phyloP scores from a whole-genome alignment of 805 yeast genomes.

The Lachancea meyersii region DNA sequence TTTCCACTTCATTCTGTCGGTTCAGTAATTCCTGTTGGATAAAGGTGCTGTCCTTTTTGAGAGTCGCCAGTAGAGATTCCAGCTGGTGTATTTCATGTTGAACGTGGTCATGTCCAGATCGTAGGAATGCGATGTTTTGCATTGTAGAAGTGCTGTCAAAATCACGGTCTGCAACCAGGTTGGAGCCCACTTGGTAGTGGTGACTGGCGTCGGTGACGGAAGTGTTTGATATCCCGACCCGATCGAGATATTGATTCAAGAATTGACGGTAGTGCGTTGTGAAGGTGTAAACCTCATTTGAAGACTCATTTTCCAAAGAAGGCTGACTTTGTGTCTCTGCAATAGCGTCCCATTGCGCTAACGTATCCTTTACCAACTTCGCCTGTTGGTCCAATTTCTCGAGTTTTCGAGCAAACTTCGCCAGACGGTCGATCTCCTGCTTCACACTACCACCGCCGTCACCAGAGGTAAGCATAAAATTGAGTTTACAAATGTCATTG shows the following conservation, averaged over 20 bases:
- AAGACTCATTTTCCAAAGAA: not conserved
- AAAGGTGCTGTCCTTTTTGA: constrained; percentile 23
- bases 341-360: not conserved
- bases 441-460: constrained; percentile 23
- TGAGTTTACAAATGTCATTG: constrained; percentile 24
- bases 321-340: not conserved
- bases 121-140: constrained; percentile 12
- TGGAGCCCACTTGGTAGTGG: not conserved
- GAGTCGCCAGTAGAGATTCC: constrained; percentile 17
- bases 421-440: constrained; percentile 16
- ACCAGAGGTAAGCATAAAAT: constrained; percentile 21
- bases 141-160: not conserved
- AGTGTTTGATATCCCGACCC: constrained; percentile 23
- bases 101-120: constrained; percentile 10
- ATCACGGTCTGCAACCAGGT: not conserved
- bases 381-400: constrained; percentile 1
- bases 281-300: constrained; percentile 8
- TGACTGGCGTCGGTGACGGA: constrained; percentile 11
- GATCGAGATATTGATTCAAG: constrained; percentile 22
- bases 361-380: not conserved
- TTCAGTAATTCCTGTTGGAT: constrained; percentile 19
- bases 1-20: constrained; percentile 14
- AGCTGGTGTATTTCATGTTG: constrained; percentile 18
- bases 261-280: constrained; percentile 16
- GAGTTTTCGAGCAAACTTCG: constrained; percentile 13